phyloP scores from a whole-genome alignment of 179 eudicot genomes.

The Silene vulgaris region DNA sequence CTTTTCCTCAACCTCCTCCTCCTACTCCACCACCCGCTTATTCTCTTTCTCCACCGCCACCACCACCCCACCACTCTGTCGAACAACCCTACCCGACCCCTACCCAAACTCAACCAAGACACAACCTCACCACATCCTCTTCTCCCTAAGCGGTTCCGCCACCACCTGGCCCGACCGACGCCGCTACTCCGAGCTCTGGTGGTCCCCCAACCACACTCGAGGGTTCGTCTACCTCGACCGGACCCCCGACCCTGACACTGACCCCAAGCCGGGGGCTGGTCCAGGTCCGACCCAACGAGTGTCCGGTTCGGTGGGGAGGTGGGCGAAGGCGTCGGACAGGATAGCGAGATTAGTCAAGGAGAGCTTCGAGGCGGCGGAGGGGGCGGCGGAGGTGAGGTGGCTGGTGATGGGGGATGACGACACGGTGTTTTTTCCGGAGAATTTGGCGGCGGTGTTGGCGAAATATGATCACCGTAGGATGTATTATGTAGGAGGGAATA shows the following conservation, averaged over 20 bases:
- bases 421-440: slow-evolving; percentile 71
- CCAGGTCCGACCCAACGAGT: slow-evolving; percentile 40
- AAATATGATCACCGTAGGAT: slow-evolving; percentile 62
- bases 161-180: slow-evolving; percentile 55
- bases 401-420: slow-evolving; percentile 98
- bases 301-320: slow-evolving; percentile 30
- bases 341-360: slow-evolving; percentile 64
- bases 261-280: too few species aligned
- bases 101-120: slow-evolving; percentile 20
- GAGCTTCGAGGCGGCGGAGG: slow-evolving; percentile 40
- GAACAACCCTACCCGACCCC: neutral
- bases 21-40: slow-evolving; percentile 22
- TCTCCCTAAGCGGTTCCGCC: slow-evolving; percentile 63
- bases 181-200: slow-evolving; percentile 65
- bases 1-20: slow-evolving; percentile 7
- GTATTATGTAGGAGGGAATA: slow-evolving; percentile 62
- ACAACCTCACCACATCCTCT: slow-evolving; percentile 49
- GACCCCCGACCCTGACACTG: slow-evolving; percentile 24
- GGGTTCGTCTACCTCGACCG: slow-evolving; percentile 68
- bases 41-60: slow-evolving; percentile 25
- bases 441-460: slow-evolving; percentile 52
- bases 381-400: slow-evolving; percentile 58
- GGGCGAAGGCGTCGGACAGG: slow-evolving; percentile 49
- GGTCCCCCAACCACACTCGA: slow-evolving; percentile 53
- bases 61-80: slow-evolving; percentile 1